Conservation (phyloP, 129 eudicot species). For the Centella asiatica region DNA sequence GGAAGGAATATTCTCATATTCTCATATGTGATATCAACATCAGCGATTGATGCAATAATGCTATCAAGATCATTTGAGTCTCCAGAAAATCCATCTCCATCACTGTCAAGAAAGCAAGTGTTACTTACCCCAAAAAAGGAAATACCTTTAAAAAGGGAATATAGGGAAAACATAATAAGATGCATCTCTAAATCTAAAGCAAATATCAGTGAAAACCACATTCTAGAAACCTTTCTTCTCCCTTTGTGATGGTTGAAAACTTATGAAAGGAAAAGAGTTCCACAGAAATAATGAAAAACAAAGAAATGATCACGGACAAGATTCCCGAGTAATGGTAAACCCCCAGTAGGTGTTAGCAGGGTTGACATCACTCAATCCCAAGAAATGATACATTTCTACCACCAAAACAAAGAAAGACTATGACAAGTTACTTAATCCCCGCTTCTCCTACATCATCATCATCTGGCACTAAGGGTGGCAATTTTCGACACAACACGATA, state of each 20-base stretch:
- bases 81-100: slow-evolving; percentile 26
- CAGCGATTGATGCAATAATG: slow-evolving; percentile 38
- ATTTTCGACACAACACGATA: too few relatives aligned
- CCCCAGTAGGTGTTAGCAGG: too few relatives aligned
- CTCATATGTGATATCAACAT: slow-evolving; percentile 51
- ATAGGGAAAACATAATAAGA: not conserved
- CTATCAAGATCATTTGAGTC: slow-evolving; percentile 35
- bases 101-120: slow-evolving; percentile 31
- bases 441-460: too few relatives aligned
- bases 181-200: not conserved
- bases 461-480: too few relatives aligned
- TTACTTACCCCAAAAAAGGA: not conserved
- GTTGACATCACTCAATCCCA: too few relatives aligned
- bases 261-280: not conserved
- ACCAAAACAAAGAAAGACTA: too few relatives aligned
- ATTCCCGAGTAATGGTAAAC: not conserved
- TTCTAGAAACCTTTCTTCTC: slow-evolving; percentile 1
- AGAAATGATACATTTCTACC: too few relatives aligned
- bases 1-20: slow-evolving; percentile 48
- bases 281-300: not conserved
- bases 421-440: too few relatives aligned
- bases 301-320: not conserved
- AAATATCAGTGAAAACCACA: not conserved
- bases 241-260: not conserved
- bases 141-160: not conserved